Percentiles rank a stretch among this genome's conserved stretches.
Evolutionary conservation across 371 early-diverging fungal genomes (phyloP).

Genomic region (Circinella minor): DNA sequence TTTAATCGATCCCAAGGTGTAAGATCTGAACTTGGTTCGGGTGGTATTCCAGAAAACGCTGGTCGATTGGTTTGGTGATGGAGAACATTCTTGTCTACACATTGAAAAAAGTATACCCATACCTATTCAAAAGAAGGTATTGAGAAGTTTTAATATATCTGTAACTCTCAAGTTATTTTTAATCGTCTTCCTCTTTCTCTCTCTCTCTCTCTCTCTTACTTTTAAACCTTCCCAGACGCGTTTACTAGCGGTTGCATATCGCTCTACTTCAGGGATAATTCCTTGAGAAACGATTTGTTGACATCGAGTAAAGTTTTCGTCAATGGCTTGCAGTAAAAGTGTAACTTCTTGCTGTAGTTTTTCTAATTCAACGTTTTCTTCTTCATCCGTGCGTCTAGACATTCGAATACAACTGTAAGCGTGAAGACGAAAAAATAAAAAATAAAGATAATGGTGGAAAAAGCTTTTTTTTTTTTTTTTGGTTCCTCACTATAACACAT

Average conservation of each 20-base stretch:
- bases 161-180: too few species aligned
- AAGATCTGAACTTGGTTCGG: neutral
- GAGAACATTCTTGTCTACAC: constrained; percentile 14
- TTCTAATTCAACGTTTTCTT: constrained; percentile 43
- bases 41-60: constrained; percentile 11
- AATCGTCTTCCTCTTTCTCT: too few species aligned
- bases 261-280: constrained; percentile 54
- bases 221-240: constrained; percentile 46
- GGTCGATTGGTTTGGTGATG: constrained; percentile 32
- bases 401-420: neutral
- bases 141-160: too few species aligned
- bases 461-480: too few species aligned
- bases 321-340: constrained; percentile 53
- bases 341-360: constrained; percentile 59
- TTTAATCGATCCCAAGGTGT: constrained; percentile 28
- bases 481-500: too few species aligned
- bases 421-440: too few species aligned
- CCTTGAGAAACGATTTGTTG: constrained; percentile 50
- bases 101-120: constrained; percentile 39
- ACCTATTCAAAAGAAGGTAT: constrained; percentile 12
- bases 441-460: too few species aligned
- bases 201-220: constrained; percentile 23
- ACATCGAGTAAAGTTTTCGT: constrained; percentile 60
- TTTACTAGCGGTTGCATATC: constrained; percentile 43
- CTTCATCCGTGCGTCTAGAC: constrained; percentile 29